A percentile compares a stretch with the other conserved stretches of the same genome.
Evolutionary conservation across 768 basidiomycete genomes (phyloP).

Genomic region (Lactarius psammicola): DNA sequence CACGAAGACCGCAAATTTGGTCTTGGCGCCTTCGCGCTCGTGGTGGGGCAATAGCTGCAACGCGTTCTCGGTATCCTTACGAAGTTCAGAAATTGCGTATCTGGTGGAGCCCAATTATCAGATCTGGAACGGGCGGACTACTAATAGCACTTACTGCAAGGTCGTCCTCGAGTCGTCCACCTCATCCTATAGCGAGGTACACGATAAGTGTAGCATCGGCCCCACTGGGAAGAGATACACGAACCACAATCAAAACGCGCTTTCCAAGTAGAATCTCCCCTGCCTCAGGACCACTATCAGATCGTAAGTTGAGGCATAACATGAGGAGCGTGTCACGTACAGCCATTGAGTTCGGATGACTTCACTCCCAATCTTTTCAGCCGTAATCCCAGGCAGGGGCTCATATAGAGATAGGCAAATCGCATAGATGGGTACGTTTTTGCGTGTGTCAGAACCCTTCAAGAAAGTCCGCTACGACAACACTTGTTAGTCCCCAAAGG

Average conservation of each 20-base stretch:
- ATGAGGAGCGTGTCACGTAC: constrained; percentile 34
- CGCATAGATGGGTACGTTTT: constrained; percentile 89
- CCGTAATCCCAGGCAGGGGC: constrained; percentile 71
- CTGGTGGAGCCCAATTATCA: constrained; percentile 41
- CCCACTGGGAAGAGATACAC: constrained; percentile 33
- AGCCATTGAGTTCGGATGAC: constrained; percentile 97
- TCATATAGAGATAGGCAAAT: constrained; percentile 97
- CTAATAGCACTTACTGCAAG: constrained; percentile 57
- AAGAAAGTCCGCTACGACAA: constrained; percentile 81
- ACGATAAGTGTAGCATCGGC: constrained; percentile 26
- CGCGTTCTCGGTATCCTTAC: constrained; percentile 81
- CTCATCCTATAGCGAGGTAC: constrained; percentile 57
- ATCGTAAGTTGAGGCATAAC: constrained; percentile 2
- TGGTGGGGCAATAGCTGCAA: constrained; percentile 62
- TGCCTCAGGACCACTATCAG: constrained; percentile 57
- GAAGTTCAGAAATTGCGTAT: constrained; percentile 87
- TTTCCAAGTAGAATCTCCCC: constrained; percentile 75
- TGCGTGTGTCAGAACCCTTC: constrained; percentile 63
- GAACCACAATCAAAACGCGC: constrained; percentile 76
- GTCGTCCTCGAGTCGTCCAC: constrained; percentile 89
- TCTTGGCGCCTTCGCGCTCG: constrained; percentile 65
- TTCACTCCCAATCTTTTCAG: constrained; percentile 73
- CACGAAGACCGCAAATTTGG: constrained; percentile 90
- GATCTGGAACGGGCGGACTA: constrained; percentile 2
- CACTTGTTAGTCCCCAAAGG: neutral